Base-by-base conservation (phyloP, 2,329 filamentous ascomycete genomes). In the Cytospora piceicola region DNA sequence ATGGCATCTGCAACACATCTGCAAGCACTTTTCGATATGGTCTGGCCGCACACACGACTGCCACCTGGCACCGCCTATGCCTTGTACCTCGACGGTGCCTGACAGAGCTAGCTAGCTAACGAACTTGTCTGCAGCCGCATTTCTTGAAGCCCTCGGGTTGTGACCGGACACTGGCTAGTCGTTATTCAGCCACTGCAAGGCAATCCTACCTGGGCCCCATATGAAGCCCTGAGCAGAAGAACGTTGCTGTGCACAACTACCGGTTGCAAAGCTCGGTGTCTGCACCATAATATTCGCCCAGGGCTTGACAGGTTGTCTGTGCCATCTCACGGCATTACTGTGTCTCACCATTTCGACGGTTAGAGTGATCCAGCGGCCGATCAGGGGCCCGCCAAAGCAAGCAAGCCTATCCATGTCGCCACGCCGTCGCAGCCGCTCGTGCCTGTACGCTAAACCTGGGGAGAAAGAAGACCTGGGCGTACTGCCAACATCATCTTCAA, bases 51-150 rank as follows among this genome's bases (percentile, higher is more conserved):
- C 58, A 63, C 17, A 52, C 57, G 8, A 42, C 12, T 67, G 61
- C 61, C 61, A 67, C 54, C 61, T 67, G 65, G 65, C 65, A 67
- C 36, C 63, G 61, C 58, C 32, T 39, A 64, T 53, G 46, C 61
- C 61, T 57, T 29, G 61, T 24, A 51, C 24, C 52, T 52, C 61
- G 61, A 51, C 30, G 54, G 54, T 61, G 57, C 57, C 58, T 61
- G 65, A 63, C 65, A 58, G 54, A 65, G 58, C 34, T 61, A 61
- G 53, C 61, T 60, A 61, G 58, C 29, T n/a, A 34, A 56, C 30
- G 52, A 30, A 34, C 58, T 55, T 27, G 32, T 56, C 64, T 62
- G 42, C 54, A 51, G 32, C 59, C 54, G 59, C 64, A 66, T 46
- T 17, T 52, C 29, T 42, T 54, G n/a, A 27, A 55, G 29, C 32